Evolutionary conservation across 2,329 filamentous ascomycete species (phyloP), one percentile per base, ranked within the genome.

Genomic region (Cercospora janseana): DNA sequence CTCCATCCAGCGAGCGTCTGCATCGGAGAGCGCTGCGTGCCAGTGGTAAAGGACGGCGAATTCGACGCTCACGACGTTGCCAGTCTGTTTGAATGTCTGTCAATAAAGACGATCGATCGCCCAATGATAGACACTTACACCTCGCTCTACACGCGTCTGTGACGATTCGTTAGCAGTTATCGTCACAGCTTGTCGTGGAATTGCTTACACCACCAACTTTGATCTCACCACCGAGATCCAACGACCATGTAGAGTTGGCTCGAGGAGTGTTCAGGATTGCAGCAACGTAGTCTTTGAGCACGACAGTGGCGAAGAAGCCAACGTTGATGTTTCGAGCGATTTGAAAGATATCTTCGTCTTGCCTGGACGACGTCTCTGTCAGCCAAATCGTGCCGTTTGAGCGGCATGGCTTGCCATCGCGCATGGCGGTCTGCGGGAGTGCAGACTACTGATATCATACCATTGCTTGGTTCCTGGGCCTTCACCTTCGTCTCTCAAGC

Each of bases 321-420:
- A 74, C 72, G 49, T 75, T 76, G 57, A 75, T 74, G 53, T 74
- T 74, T 32, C 73, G 66, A 10, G 68, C 60, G 9, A 74, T 57
- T 52, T 76, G 74, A 59, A 77, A 76, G 49, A 76, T 67, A 46
- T 76, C 73, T 41, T 76, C 70, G 60, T 73, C 73, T 69, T 75
- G 72, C 67, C 71, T 47, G 6, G 3, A 6, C n/a, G n/a, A n/a
- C n/a, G n/a, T n/a, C n/a, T n/a, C n/a, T n/a, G n/a, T n/a, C n/a
- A n/a, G n/a, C n/a, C n/a, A n/a, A n/a, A n/a, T n/a, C n/a, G n/a
- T n/a, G n/a, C n/a, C n/a, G n/a, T n/a, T n/a, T n/a, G n/a, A n/a
- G n/a, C n/a, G n/a, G n/a, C n/a, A n/a, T n/a, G n/a, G n/a, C n/a
- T n/a, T n/a, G n/a, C n/a, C n/a, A n/a, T n/a, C n/a, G n/a, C n/a